Conservation (phyloP, 1,284 basidiomycete species). For the Apiotrichum porosum region DNA sequence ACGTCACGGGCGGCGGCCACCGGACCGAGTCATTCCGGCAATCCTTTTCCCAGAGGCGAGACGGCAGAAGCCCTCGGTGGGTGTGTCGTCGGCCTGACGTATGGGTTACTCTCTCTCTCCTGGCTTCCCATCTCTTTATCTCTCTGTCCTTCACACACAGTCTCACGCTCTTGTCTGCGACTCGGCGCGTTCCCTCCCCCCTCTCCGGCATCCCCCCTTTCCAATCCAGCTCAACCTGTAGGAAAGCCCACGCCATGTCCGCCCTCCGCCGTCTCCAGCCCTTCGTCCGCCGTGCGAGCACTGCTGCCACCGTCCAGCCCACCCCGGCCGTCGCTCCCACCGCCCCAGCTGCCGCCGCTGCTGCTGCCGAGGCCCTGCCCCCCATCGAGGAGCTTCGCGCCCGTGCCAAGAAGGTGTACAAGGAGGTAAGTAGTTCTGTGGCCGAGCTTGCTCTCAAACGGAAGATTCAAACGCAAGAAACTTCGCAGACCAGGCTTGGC, state of each 20-base stretch:
- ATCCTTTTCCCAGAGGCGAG: no score
- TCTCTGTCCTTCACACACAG: no score
- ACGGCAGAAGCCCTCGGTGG: no score
- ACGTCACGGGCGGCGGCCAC: no score
- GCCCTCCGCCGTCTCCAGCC: neutral
- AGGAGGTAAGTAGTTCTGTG: constrained; percentile 46
- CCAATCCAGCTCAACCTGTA: neutral
- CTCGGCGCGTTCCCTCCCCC: neutral
- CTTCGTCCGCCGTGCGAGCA: constrained; percentile 9
- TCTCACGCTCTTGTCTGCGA: neutral
- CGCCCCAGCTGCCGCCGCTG: neutral
- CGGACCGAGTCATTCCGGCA: no score
- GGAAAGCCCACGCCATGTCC: constrained; percentile 9
- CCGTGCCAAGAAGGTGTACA: constrained; percentile 46
- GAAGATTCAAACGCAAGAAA: no score
- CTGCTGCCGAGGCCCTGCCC: neutral
- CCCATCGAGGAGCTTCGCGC: constrained; percentile 26
- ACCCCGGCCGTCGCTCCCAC: constrained; percentile 1
- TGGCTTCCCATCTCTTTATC: no score
- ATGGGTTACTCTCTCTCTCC: no score
- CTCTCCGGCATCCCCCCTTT: neutral
- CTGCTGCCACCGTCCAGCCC: constrained; percentile 3
- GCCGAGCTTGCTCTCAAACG: no score
- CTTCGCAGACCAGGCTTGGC: no score
- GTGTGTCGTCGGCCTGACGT: no score